A percentile compares a stretch with the other conserved stretches of the same genome.
phyloP scores from a whole-genome alignment of 768 basidiomycete species.

The Rhizopogon roseolus region DNA sequence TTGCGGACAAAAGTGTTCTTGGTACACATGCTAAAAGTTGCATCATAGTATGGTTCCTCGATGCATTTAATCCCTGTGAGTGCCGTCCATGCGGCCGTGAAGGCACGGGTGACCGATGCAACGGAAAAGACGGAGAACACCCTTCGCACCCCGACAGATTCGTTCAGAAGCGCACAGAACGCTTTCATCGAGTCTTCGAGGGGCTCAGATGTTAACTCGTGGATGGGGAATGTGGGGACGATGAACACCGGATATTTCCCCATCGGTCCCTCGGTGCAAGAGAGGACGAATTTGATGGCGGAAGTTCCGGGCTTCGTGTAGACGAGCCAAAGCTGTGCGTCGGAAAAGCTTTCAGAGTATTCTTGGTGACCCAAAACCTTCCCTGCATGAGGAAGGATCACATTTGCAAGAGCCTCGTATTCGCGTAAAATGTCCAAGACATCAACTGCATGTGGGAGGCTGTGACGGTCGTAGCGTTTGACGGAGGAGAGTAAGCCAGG shows the following conservation, averaged over 20 bases:
- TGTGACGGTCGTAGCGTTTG: slow-evolving; percentile 4
- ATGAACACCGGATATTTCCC: slow-evolving; percentile 69
- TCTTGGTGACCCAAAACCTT: slow-evolving; percentile 12
- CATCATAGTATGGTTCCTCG: slow-evolving; percentile 53
- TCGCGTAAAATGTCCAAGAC: slow-evolving; percentile 27
- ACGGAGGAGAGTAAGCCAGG: slow-evolving; percentile 1
- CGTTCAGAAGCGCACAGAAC: slow-evolving; percentile 31
- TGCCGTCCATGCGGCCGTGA: slow-evolving; percentile 45
- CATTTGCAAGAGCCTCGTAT: slow-evolving; percentile 32
- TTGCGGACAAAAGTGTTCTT: slow-evolving; percentile 27
- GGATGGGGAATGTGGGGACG: slow-evolving; percentile 21
- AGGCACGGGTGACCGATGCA: slow-evolving; percentile 38
- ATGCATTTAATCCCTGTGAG: slow-evolving; percentile 37
- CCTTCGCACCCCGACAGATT: slow-evolving; percentile 19
- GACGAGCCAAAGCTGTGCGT: slow-evolving; percentile 28
- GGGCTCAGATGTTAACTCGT: slow-evolving; percentile 32
- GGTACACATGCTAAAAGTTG: slow-evolving; percentile 55
- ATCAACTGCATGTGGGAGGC: not conserved
- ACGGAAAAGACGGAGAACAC: slow-evolving; percentile 67
- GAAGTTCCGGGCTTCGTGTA: slow-evolving; percentile 10
- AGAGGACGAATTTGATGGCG: slow-evolving; percentile 47
- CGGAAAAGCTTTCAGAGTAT: not conserved
- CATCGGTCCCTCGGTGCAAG: slow-evolving; percentile 51
- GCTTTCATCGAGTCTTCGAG: slow-evolving; percentile 34
- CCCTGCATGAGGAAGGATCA: slow-evolving; percentile 35